Percentiles rank a stretch among this genome's conserved stretches.
Evolutionary conservation across 768 basidiomycete genomes (phyloP).

Genomic region (Tricholoma furcatifolium): DNA sequence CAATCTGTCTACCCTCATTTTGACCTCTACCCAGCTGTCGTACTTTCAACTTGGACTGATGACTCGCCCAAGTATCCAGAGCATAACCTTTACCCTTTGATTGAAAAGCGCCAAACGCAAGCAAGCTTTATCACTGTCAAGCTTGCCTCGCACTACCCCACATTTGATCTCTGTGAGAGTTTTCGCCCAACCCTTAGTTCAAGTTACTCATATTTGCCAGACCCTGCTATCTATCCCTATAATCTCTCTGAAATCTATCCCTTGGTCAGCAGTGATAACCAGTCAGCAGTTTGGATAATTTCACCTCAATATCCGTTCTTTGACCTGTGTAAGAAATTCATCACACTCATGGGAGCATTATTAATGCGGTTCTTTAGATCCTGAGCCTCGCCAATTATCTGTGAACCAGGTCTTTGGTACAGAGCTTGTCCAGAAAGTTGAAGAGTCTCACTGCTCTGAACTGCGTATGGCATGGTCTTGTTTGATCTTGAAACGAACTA

Average conservation of each 20-base stretch:
- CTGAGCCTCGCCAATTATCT: conserved; percentile 5
- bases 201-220: conserved; percentile 1
- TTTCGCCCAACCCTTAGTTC: not conserved
- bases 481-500: not conserved
- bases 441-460: conserved; percentile 21
- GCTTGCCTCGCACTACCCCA: conserved; percentile 22
- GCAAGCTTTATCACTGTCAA: conserved; percentile 2
- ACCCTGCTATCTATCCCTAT: conserved; percentile 33
- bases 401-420: not conserved
- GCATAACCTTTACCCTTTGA: too few relatives aligned
- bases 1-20: conserved; percentile 34
- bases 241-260: conserved; percentile 37
- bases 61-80: not conserved
- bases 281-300: not conserved
- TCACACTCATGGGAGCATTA: too few relatives aligned
- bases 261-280: not conserved
- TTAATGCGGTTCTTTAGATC: conserved; percentile 9
- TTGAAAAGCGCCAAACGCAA: too few relatives aligned
- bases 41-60: not conserved
- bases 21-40: conserved; percentile 12
- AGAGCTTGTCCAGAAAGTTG: not conserved
- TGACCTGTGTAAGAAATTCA: conserved; percentile 15
- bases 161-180: conserved; percentile 32
- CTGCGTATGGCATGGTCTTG: conserved; percentile 26
- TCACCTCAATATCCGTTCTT: conserved; percentile 14